Conservation (phyloP, 192 early-diverging fungal species). For the Linnemannia exigua region DNA sequence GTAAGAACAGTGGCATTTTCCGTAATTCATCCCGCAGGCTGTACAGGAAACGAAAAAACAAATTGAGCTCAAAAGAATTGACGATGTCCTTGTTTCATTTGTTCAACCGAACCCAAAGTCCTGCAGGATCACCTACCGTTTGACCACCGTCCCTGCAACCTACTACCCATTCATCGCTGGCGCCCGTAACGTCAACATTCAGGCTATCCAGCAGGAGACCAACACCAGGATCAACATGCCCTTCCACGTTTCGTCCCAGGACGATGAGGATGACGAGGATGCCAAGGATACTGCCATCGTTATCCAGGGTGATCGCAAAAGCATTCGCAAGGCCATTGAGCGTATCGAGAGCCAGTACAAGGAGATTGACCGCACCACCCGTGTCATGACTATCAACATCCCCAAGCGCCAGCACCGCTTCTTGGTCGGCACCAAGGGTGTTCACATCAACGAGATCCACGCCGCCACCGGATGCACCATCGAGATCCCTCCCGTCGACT, state of each 20-base stretch:
- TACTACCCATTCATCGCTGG: slow-evolving; percentile 91
- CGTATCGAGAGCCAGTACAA: slow-evolving; percentile 69
- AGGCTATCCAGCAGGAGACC: slow-evolving; percentile 71
- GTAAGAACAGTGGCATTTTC: slow-evolving; percentile 45
- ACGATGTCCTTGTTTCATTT: not conserved
- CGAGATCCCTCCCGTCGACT: slow-evolving; percentile 78
- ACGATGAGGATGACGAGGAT: slow-evolving; percentile 56
- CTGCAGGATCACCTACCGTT: slow-evolving; percentile 67
- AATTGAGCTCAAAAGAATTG: not conserved
- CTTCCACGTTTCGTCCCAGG: slow-evolving; percentile 61
- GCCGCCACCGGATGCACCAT: slow-evolving; percentile 91
- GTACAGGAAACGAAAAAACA: not conserved
- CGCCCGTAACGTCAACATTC: slow-evolving; percentile 73
- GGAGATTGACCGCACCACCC: slow-evolving; percentile 75
- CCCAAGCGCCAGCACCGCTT: slow-evolving; percentile 96
- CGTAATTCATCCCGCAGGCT: no score
- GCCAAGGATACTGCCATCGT: slow-evolving; percentile 68
- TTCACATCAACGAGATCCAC: slow-evolving; percentile 85
- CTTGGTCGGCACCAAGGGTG: slow-evolving; percentile 86
- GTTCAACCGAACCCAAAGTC: slow-evolving; percentile 6
- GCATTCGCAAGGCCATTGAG: slow-evolving; percentile 75
- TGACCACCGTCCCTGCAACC: slow-evolving; percentile 76
- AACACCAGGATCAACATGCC: slow-evolving; percentile 87
- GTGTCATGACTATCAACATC: slow-evolving; percentile 76
- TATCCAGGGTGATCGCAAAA: slow-evolving; percentile 84